Evolutionary conservation across 2,329 filamentous ascomycete genomes (phyloP), one percentile per base, ranked within the genome.

Genomic region (Aureobasidium sp.): DNA sequence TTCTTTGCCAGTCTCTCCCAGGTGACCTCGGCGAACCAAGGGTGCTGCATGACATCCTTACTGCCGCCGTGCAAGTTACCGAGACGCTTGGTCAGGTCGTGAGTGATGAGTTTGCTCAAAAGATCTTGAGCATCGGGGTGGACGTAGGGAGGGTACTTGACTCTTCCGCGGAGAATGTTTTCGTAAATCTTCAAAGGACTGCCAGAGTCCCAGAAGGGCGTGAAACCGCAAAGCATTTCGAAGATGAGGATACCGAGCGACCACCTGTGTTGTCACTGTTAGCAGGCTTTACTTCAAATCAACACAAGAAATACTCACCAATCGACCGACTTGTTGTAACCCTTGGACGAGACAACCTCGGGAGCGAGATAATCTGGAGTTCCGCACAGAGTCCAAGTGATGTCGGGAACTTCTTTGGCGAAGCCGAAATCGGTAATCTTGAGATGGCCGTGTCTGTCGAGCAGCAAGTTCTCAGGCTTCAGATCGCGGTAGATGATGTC

Each of bases 131-230:
- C 94, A 72, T 97, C 94, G 1, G 89, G 87, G 73, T 97, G 91
- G 70, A 99, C 90, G 74, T 97, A 99, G 6, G 90, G 88, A 60
- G 94, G 94, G 74, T 97, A 99, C 78, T 97, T 97, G 76, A 99
- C 90, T 70, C 89, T 88, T 64, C 93, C 94, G 72, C 91, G 92
- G 66, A 99, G 84, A 71, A 99, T 99, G 75, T 99, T 99, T 79
- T 99, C 94, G 78, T 99, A 99, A 71, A 99, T 99, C 78, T 96
- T 97, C 85, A 99, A 96, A 2, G 94, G 93, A 48, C 91, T 96
- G 61, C 93, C 94, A 70, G 90, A 90, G 75, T 99, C 94, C 93
- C 94, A 99, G 80, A 99, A 99, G 5, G 94, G 94, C 5, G 94
- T 99, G 77, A 97, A 99, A 31, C 94, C 94, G 73, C 94, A 97